phyloP scores from a whole-genome alignment of 495 filamentous ascomycete genomes.

The Hamigera avellanea region DNA sequence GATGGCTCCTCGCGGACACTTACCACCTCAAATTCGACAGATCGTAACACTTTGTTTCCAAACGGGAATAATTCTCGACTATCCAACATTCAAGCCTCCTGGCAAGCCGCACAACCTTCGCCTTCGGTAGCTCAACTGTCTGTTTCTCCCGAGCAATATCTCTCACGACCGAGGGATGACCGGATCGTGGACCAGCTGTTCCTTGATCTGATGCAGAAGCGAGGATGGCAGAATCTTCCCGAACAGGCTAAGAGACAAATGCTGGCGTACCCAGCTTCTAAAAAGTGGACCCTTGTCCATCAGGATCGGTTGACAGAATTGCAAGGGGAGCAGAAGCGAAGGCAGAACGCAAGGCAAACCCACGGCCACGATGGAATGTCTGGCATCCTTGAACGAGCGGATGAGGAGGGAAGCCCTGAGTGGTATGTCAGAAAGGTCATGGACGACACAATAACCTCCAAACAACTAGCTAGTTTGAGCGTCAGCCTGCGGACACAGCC shows the following conservation, averaged over 20 bases:
- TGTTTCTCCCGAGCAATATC: slow-evolving; percentile 44
- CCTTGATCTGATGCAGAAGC: slow-evolving; percentile 87
- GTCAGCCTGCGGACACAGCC: slow-evolving; percentile 93
- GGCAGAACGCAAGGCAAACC: slow-evolving; percentile 54
- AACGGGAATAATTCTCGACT: slow-evolving; percentile 18
- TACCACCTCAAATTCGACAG: slow-evolving; percentile 32
- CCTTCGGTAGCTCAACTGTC: slow-evolving; percentile 33
- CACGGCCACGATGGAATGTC: slow-evolving; percentile 51
- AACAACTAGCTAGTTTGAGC: slow-evolving; percentile 81
- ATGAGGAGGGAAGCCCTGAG: slow-evolving; percentile 92
- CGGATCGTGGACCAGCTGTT: slow-evolving; percentile 86
- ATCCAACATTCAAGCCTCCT: slow-evolving; percentile 20
- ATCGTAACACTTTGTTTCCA: slow-evolving; percentile 21
- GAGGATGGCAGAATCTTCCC: slow-evolving; percentile 93
- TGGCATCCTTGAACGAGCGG: slow-evolving; percentile 56
- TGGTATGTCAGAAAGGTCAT: slow-evolving; percentile 97
- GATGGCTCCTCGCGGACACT: slow-evolving; percentile 52
- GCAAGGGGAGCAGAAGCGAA: slow-evolving; percentile 87
- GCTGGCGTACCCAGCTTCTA: slow-evolving; percentile 80
- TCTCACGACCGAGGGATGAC: slow-evolving; percentile 70
- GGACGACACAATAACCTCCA: slow-evolving; percentile 86
- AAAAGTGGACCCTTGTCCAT: slow-evolving; percentile 96
- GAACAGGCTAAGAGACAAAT: slow-evolving; percentile 92
- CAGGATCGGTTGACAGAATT: slow-evolving; percentile 88
- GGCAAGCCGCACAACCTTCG: slow-evolving; percentile 29